These are phyloP conservation scores for Leptomonas pyrrhocoris DNA, from an alignment of 208 protist genomes.

Conservation along the genomic window DNA sequence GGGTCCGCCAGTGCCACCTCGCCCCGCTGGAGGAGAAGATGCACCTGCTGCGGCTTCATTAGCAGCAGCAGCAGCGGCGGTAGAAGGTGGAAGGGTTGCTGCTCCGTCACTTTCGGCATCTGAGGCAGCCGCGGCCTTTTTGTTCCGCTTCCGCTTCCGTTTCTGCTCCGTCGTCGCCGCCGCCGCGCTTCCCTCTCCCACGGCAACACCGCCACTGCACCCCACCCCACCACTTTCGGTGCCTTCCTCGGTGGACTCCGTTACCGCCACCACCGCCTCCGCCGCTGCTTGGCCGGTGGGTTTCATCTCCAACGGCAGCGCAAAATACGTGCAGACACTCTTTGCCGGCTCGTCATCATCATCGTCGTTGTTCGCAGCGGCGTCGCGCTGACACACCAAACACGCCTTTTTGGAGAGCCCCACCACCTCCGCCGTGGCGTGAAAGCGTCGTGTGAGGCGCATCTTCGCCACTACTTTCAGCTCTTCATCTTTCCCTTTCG, in stretches of 20 bases:
- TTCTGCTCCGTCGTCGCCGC: neutral
- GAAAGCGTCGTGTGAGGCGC: slow-evolving; percentile 21
- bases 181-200: neutral
- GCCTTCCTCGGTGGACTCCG: neutral
- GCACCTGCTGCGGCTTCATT: neutral
- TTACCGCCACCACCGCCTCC: neutral
- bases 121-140: neutral
- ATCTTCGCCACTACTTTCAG: slow-evolving; percentile 28
- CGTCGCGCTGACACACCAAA: slow-evolving; percentile 15
- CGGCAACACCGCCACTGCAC: neutral
- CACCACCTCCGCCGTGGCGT: slow-evolving; percentile 20
- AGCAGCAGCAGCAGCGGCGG: neutral
- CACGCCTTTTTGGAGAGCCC: slow-evolving; percentile 13
- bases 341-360: neutral
- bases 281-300: slow-evolving; percentile 6
- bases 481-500: slow-evolving; percentile 13
- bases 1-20: neutral
- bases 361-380: no score
- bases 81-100: neutral
- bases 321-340: slow-evolving; percentile 9
- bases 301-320: slow-evolving; percentile 32
- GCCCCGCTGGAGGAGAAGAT: neutral
- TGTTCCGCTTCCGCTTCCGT: slow-evolving; percentile 26
- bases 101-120: neutral
- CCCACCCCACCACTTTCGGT: neutral